phyloP scores from a whole-genome alignment of 2,329 filamentous ascomycete genomes.

The Scolecobasidium constrictum region DNA sequence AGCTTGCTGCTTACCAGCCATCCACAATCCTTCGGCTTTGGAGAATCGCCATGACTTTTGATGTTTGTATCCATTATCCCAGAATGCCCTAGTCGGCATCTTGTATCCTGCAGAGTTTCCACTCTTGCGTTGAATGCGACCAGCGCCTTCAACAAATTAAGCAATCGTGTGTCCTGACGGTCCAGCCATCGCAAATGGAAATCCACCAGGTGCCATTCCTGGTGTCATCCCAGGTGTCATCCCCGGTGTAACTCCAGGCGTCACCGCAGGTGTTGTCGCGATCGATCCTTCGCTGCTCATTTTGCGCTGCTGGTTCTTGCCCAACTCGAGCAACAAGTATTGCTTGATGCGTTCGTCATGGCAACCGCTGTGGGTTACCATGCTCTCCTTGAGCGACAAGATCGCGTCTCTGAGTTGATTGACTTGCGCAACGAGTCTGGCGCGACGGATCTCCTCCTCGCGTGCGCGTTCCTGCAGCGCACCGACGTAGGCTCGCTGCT shows the following conservation, averaged over 20 bases:
- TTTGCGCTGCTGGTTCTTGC: background rate
- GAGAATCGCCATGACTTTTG: too few relatives aligned
- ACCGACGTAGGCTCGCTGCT: background rate
- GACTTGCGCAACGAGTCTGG: background rate
- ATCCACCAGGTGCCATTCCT: too few relatives aligned
- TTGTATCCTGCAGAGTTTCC: too few relatives aligned
- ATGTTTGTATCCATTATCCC: too few relatives aligned
- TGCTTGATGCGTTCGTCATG: background rate
- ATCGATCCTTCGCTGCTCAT: background rate
- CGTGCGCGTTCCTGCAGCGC: background rate
- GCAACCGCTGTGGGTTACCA: background rate
- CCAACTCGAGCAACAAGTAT: background rate
- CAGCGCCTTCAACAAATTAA: too few relatives aligned
- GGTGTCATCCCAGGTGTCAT: too few relatives aligned
- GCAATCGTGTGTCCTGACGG: too few relatives aligned
- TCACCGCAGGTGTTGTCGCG: conserved; percentile 36
- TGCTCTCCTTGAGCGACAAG: background rate
- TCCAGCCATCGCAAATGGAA: too few relatives aligned
- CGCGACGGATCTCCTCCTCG: background rate
- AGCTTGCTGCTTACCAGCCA: too few relatives aligned
- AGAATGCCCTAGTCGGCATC: too few relatives aligned
- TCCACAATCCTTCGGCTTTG: too few relatives aligned
- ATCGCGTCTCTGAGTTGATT: background rate
- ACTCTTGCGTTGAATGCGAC: too few relatives aligned
- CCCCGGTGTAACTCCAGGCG: conserved; percentile 44